Evolutionary conservation across 306 rosid genomes (phyloP).

Genomic region (Alnus rubra): DNA sequence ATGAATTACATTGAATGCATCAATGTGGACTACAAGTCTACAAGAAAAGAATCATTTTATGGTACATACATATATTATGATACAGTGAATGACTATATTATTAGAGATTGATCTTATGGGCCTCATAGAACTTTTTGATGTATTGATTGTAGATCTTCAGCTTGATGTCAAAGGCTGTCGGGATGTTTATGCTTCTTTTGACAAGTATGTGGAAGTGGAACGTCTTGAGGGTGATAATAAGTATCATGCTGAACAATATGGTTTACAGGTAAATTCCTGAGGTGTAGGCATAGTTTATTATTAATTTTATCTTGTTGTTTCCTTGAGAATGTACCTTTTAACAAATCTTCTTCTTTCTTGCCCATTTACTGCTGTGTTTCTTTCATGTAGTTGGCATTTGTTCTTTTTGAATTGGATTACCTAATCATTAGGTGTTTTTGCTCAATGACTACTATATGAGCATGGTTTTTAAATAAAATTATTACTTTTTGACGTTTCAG

Average conservation of each 20-base stretch:
- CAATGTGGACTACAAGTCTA: slow-evolving; percentile 84
- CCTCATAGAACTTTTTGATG: slow-evolving; percentile 2
- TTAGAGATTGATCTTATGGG: neutral
- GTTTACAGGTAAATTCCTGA: slow-evolving; percentile 65
- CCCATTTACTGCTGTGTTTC: neutral
- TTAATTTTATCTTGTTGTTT: neutral
- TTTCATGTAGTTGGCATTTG: neutral
- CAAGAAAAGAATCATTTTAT: slow-evolving; percentile 94
- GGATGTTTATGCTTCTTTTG: slow-evolving; percentile 92
- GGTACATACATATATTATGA: slow-evolving; percentile 53
- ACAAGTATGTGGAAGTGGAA: slow-evolving; percentile 93
- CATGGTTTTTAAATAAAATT: neutral
- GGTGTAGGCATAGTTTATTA: neutral
- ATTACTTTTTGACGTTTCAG: slow-evolving; percentile 39
- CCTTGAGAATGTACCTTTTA: neutral
- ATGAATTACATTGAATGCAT: slow-evolving; percentile 96
- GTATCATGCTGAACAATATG: slow-evolving; percentile 85
- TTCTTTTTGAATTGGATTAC: neutral
- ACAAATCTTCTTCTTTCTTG: neutral
- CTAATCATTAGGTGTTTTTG: neutral
- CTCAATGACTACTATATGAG: neutral
- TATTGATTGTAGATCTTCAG: slow-evolving; percentile 68
- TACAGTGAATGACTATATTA: slow-evolving; percentile 5
- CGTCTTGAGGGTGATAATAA: slow-evolving; percentile 92
- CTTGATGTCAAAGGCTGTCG: slow-evolving; percentile 95